These are phyloP conservation scores for Tolypocladium inflatum DNA, from an alignment of 2,329 filamentous ascomycete species.

Conservation along the genomic window DNA sequence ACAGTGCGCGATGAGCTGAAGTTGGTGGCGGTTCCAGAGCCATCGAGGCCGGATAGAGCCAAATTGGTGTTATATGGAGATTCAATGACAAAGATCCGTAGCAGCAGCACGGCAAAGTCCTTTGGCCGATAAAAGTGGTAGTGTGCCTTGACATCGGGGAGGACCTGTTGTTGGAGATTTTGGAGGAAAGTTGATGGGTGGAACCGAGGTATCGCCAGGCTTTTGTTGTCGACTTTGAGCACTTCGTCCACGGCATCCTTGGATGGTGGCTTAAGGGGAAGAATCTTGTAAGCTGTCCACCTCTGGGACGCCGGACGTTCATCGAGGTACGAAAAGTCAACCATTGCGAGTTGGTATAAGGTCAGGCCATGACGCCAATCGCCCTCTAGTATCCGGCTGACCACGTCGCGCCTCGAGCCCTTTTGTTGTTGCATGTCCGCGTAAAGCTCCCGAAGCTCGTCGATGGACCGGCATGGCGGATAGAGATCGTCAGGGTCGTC, in stretches of 20 bases:
- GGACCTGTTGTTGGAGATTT: constrained; percentile 63
- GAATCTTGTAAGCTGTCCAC: constrained; percentile 54
- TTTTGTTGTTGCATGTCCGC: constrained; percentile 47
- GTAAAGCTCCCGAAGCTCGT: constrained; percentile 59
- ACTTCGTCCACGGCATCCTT: constrained; percentile 26
- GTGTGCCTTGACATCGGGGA: constrained; percentile 74
- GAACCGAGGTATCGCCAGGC: constrained; percentile 55
- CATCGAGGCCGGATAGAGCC: constrained; percentile 26
- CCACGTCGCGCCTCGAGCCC: constrained; percentile 52
- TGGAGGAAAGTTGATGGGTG: constrained; percentile 73
- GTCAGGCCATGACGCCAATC: constrained; percentile 58
- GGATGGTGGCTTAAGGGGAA: constrained; percentile 35
- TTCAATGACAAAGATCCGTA: constrained; percentile 73
- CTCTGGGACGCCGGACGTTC: constrained; percentile 54
- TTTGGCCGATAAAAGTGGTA: constrained; percentile 69
- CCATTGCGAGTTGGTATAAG: constrained; percentile 59
- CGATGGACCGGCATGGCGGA: constrained; percentile 53
- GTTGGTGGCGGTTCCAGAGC: constrained; percentile 27
- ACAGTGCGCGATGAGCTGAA: constrained; percentile 62
- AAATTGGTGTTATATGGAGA: constrained; percentile 65
- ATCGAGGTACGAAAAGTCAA: constrained; percentile 57
- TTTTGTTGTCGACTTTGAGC: constrained; percentile 32
- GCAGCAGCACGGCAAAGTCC: constrained; percentile 57
- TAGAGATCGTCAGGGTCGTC: constrained; percentile 58
- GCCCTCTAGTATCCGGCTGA: constrained; percentile 55